Conservation (phyloP, 768 basidiomycete genomes). For the Lentinula guzmanii region DNA sequence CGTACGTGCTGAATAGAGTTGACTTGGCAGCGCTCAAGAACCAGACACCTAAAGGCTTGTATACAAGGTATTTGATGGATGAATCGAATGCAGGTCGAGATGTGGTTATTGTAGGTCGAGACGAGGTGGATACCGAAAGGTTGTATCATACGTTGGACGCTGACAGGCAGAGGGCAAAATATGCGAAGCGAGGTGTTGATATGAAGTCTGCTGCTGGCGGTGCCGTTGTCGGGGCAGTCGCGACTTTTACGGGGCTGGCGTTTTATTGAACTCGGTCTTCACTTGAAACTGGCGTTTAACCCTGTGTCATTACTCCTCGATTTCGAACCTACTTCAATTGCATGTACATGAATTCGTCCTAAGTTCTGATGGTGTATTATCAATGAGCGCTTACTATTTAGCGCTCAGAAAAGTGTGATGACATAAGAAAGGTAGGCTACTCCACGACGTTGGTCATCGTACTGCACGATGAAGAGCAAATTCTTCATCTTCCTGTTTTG, state of each 20-base stretch:
- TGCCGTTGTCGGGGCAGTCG: constrained; percentile 56
- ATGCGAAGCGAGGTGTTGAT: constrained; percentile 10
- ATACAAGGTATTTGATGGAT: constrained; percentile 22
- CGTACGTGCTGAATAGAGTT: constrained; percentile 40
- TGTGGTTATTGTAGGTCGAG: constrained; percentile 47
- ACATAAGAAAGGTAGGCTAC: not conserved
- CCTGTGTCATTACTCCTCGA: no score
- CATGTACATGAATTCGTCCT: not conserved
- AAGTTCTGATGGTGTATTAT: not conserved
- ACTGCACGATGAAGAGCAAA: not conserved
- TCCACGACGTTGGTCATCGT: constrained; percentile 3
- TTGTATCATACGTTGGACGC: constrained; percentile 27
- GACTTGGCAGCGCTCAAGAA: constrained; percentile 35
- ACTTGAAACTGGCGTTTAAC: no score
- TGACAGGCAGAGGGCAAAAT: constrained; percentile 16
- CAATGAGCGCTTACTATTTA: not conserved
- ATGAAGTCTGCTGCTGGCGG: constrained; percentile 46
- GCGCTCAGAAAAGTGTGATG: not conserved
- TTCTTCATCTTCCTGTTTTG: not conserved
- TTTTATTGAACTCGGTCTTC: constrained; percentile 23
- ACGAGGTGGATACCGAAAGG: constrained; percentile 37
- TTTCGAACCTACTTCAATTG: not conserved
- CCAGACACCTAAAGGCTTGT: constrained; percentile 38
- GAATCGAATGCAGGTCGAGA: constrained; percentile 24
- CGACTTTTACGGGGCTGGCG: constrained; percentile 54